Evolutionary conservation across 1,139 yeast genomes (phyloP).

Genomic region (Neolecta irregularis): DNA sequence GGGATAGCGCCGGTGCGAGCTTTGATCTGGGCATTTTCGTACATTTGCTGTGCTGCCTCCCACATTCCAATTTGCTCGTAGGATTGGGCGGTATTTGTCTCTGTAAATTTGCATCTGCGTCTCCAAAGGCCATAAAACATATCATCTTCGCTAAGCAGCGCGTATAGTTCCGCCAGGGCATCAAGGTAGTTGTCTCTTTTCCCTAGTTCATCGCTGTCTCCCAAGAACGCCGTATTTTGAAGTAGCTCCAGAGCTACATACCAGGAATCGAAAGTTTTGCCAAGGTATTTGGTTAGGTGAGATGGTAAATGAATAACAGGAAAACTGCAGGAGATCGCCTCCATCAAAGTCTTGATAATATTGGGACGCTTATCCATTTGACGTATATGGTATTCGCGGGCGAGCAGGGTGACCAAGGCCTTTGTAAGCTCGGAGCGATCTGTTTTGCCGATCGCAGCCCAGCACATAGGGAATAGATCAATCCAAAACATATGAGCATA

Average conservation of each 20-base stretch:
- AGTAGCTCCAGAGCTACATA: slow-evolving; percentile 69
- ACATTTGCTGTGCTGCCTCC: slow-evolving; percentile 86
- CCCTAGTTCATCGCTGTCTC: slow-evolving; percentile 39
- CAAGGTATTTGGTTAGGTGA: slow-evolving; percentile 77
- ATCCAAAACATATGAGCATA: slow-evolving; percentile 79
- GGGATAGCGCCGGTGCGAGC: slow-evolving; percentile 94
- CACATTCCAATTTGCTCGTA: slow-evolving; percentile 91
- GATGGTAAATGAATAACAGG: slow-evolving; percentile 72
- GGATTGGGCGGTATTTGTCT: slow-evolving; percentile 82
- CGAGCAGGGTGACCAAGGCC: slow-evolving; percentile 57
- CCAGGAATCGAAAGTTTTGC: slow-evolving; percentile 83
- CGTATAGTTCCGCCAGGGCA: slow-evolving; percentile 78
- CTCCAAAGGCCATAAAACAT: slow-evolving; percentile 98
- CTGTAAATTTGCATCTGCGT: slow-evolving; percentile 82
- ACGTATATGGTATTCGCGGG: slow-evolving; percentile 82
- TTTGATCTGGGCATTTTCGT: slow-evolving; percentile 94
- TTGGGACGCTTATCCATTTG: slow-evolving; percentile 81
- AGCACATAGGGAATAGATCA: slow-evolving; percentile 65
- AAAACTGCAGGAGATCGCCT: slow-evolving; percentile 56
- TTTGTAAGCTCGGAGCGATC: slow-evolving; percentile 75
- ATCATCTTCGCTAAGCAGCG: slow-evolving; percentile 82
- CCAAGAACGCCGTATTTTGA: slow-evolving; percentile 34
- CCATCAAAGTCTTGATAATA: slow-evolving; percentile 68
- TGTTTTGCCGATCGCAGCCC: slow-evolving; percentile 53
- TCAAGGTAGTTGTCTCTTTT: slow-evolving; percentile 79